phyloP scores from a whole-genome alignment of 1,139 yeast genomes.

The Lodderomyces jiufengensis region DNA sequence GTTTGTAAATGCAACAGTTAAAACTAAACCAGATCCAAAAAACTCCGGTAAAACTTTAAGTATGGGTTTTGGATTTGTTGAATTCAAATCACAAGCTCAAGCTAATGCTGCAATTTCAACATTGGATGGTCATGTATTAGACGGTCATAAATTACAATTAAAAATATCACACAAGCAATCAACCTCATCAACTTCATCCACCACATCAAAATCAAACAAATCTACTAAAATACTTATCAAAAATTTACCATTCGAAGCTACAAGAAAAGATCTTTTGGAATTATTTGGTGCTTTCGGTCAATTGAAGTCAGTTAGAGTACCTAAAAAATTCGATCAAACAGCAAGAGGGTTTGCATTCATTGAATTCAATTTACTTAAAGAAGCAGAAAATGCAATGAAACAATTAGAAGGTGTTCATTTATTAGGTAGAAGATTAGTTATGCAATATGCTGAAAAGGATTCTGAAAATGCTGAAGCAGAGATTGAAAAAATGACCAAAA shows the following conservation, averaged over 20 bases:
- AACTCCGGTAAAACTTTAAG: constrained; percentile 61
- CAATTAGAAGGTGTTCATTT: constrained; percentile 95
- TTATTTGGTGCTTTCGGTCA: constrained; percentile 93
- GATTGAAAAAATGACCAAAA: constrained; percentile 83
- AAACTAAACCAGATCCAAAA: constrained; percentile 86
- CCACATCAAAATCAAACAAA: constrained; percentile 32
- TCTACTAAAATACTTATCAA: constrained; percentile 83
- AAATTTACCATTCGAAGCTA: constrained; percentile 95
- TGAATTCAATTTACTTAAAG: constrained; percentile 82
- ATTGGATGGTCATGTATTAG: constrained; percentile 75
- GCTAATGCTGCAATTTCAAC: constrained; percentile 74
- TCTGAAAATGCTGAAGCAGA: constrained; percentile 84
- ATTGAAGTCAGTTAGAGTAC: constrained; percentile 90
- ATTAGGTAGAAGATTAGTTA: constrained; percentile 91
- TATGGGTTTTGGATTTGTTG: constrained; percentile 98
- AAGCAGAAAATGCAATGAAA: constrained; percentile 94
- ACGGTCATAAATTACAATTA: constrained; percentile 87
- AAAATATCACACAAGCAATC: constrained; percentile 74
- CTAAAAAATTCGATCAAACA: constrained; percentile 89
- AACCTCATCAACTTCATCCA: constrained; percentile 14
- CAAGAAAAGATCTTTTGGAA: constrained; percentile 86
- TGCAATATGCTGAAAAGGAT: constrained; percentile 87
- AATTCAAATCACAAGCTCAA: constrained; percentile 72
- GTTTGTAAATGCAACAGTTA: constrained; percentile 77
- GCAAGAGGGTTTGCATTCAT: constrained; percentile 98